Conservation (phyloP, 2,329 filamentous ascomycete genomes). For the Whalleya microplaca region DNA sequence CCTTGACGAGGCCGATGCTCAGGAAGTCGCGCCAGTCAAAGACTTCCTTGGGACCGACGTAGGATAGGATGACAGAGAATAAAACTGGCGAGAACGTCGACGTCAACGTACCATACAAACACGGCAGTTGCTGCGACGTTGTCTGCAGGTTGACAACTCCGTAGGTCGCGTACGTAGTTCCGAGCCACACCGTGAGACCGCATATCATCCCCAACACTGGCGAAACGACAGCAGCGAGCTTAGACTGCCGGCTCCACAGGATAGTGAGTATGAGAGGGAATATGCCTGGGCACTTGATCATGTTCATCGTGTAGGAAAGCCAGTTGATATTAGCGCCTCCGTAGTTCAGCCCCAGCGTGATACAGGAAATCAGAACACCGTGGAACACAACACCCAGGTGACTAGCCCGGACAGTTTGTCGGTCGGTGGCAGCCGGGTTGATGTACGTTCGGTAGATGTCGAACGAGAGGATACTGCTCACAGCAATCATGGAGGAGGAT, state of each 20-base stretch:
- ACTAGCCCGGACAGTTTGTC: slow-evolving; percentile 46
- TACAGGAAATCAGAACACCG: slow-evolving; percentile 50
- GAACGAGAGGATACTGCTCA: slow-evolving; percentile 53
- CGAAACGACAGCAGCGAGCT: slow-evolving; percentile 39
- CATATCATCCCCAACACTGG: slow-evolving; percentile 48
- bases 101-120: slow-evolving; percentile 48
- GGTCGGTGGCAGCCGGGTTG: slow-evolving; percentile 49
- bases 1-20: slow-evolving; percentile 49
- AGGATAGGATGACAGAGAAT: slow-evolving; percentile 50
- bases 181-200: slow-evolving; percentile 49
- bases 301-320: slow-evolving; percentile 34
- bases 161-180: slow-evolving; percentile 43
- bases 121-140: slow-evolving; percentile 44
- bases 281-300: slow-evolving; percentile 40
- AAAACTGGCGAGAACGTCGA: slow-evolving; percentile 51
- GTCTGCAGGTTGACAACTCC: slow-evolving; percentile 45
- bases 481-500: slow-evolving; percentile 54
- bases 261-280: slow-evolving; percentile 49
- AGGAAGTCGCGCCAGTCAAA: slow-evolving; percentile 46
- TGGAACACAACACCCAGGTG: slow-evolving; percentile 53
- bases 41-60: slow-evolving; percentile 38
- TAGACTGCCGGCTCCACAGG: slow-evolving; percentile 50
- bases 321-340: slow-evolving; percentile 54
- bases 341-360: slow-evolving; percentile 52
- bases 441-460: slow-evolving; percentile 56